Conservation (phyloP, 768 basidiomycete genomes). For the Calocera cornea region DNA sequence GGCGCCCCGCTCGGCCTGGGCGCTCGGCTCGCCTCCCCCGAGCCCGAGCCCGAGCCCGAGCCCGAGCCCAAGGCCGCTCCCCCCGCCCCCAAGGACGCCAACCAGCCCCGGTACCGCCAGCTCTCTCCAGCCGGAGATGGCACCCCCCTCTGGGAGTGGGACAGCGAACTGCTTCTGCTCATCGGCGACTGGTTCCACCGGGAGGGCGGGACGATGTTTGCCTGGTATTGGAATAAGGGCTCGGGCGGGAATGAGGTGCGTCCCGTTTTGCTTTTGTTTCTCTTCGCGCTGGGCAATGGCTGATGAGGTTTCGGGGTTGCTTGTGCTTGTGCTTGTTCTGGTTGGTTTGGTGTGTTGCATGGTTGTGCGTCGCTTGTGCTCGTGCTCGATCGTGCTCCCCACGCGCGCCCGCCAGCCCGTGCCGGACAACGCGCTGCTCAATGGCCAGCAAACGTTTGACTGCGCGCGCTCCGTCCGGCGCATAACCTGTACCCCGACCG, state of each 20-base stretch:
- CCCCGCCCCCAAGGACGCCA: neutral
- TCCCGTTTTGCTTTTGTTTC: too few species aligned
- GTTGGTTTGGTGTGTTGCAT: too few species aligned
- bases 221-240: slow-evolving; percentile 11
- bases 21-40: too few species aligned
- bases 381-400: neutral
- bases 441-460: slow-evolving; percentile 11
- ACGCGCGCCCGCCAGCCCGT: slow-evolving; percentile 12
- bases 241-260: slow-evolving; percentile 8
- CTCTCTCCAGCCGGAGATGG: too few species aligned
- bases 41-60: too few species aligned
- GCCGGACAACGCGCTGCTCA: slow-evolving; percentile 10
- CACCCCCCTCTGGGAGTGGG: neutral
- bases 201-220: slow-evolving; percentile 7
- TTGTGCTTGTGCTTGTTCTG: too few species aligned
- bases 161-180: slow-evolving; percentile 8
- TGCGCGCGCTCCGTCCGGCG: slow-evolving; percentile 7
- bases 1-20: neutral
- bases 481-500: slow-evolving; percentile 8
- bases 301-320: too few species aligned
- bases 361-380: neutral
- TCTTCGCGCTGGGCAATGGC: too few species aligned
- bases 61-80: too few species aligned
- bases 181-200: slow-evolving; percentile 16
- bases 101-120: neutral